phyloP scores from a whole-genome alignment of 164 flowering plant genomes.

The Umbellularia californica region DNA sequence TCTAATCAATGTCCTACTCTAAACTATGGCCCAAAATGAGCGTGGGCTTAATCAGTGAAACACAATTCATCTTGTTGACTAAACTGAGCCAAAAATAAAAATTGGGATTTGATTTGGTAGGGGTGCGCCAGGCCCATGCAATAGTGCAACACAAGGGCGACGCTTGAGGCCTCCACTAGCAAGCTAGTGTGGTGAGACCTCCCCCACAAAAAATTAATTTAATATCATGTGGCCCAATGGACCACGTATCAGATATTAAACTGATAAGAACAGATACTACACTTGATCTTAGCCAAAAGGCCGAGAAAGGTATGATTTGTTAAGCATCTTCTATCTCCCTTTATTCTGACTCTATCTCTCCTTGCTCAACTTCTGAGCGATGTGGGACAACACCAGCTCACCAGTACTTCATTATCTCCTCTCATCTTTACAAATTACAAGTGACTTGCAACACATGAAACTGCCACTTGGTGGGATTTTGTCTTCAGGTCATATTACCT shows the following conservation, averaged over 20 bases:
- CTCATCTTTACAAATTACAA: no score
- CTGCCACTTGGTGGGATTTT: no score
- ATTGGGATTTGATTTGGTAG: no score
- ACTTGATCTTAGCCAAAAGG: slow-evolving; percentile 98
- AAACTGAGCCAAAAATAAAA: no score
- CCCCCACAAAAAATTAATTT: slow-evolving; percentile 22
- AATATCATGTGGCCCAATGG: slow-evolving; percentile 24
- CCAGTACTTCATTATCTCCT: no score
- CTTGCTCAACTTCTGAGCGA: background rate
- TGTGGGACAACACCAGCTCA: background rate
- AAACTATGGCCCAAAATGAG: no score
- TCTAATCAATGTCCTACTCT: no score
- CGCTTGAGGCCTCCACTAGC: background rate
- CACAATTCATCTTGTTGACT: no score
- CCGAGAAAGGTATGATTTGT: slow-evolving; percentile 65
- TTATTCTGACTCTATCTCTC: background rate
- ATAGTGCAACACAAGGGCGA: slow-evolving; percentile 3
- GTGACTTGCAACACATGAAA: no score
- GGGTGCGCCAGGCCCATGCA: background rate
- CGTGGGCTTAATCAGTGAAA: no score
- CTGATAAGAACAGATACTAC: slow-evolving; percentile 96
- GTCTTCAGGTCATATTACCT: no score
- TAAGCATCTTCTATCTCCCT: background rate
- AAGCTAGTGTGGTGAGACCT: slow-evolving; percentile 5
- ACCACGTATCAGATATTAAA: slow-evolving; percentile 73